phyloP scores from a whole-genome alignment of 495 filamentous ascomycete genomes.

The Saxispiralis lemnorum region DNA sequence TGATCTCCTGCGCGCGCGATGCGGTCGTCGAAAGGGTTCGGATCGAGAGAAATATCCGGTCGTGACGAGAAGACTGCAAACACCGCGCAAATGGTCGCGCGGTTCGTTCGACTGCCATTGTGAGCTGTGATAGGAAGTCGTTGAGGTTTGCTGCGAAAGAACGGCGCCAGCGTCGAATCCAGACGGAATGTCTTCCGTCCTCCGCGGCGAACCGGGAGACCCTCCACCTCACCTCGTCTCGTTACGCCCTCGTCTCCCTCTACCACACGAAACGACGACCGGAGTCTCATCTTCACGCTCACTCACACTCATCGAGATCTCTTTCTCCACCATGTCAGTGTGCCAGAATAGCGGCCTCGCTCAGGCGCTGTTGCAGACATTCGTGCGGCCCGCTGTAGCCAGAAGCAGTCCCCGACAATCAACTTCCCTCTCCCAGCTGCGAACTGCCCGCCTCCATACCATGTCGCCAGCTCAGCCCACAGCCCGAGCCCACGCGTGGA shows the following conservation, averaged over 20 bases:
- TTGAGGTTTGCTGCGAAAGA: too few species aligned
- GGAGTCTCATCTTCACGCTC: too few species aligned
- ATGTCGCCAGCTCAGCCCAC: conserved; percentile 2
- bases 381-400: conserved; percentile 16
- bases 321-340: too few species aligned
- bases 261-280: background rate
- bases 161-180: background rate
- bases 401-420: background rate
- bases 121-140: background rate
- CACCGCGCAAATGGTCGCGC: conserved; percentile 1
- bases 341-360: background rate
- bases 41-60: conserved; percentile 3
- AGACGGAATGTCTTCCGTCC: background rate
- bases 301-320: too few species aligned
- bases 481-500: conserved; percentile 8
- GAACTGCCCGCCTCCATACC: conserved; percentile 2
- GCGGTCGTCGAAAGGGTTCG: conserved; percentile 16
- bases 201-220: background rate
- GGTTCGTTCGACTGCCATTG: background rate
- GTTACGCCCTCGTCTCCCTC: conserved; percentile 4
- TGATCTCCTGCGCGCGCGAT: background rate
- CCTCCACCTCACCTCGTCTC: background rate
- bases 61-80: background rate
- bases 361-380: conserved; percentile 21
- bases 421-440: background rate